Evolutionary conservation across 2,329 filamentous ascomycete genomes (phyloP).

Genomic region (Alternaria gansuensis): DNA sequence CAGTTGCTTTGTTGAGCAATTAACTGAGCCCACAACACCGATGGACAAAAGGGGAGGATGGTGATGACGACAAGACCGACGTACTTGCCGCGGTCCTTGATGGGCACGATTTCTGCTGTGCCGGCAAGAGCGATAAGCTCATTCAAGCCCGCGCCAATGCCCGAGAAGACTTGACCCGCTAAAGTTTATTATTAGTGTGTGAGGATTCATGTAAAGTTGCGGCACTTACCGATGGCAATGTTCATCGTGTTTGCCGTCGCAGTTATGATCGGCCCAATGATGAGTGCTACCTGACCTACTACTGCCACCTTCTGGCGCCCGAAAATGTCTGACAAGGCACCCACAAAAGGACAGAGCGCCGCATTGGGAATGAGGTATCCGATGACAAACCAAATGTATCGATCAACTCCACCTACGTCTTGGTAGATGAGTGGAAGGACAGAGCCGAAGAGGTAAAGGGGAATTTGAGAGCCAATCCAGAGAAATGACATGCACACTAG

Average conservation of each 20-base stretch:
- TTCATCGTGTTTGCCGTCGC: slow-evolving; percentile 45
- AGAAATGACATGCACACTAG: slow-evolving; percentile 67
- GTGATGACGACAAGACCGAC: slow-evolving; percentile 68
- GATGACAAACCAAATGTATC: slow-evolving; percentile 66
- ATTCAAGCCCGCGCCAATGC: slow-evolving; percentile 71
- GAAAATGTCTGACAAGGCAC: slow-evolving; percentile 52
- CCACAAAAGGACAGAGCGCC: slow-evolving; percentile 70
- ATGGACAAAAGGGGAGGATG: slow-evolving; percentile 69
- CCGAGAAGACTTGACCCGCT: slow-evolving; percentile 61
- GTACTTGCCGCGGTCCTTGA: slow-evolving; percentile 70
- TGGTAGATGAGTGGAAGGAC: slow-evolving; percentile 62
- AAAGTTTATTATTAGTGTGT: slow-evolving; percentile 16
- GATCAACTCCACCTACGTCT: slow-evolving; percentile 67
- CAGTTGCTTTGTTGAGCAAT: slow-evolving; percentile 61
- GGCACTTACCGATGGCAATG: slow-evolving; percentile 39
- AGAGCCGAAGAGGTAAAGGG: slow-evolving; percentile 60
- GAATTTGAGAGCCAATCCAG: slow-evolving; percentile 69
- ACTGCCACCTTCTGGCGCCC: slow-evolving; percentile 48
- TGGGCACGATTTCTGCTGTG: slow-evolving; percentile 73
- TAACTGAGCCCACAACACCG: slow-evolving; percentile 69
- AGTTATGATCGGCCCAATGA: slow-evolving; percentile 49
- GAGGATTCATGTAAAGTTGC: neutral
- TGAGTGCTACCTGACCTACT: slow-evolving; percentile 46
- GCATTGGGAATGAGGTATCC: slow-evolving; percentile 66
- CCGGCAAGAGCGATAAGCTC: slow-evolving; percentile 74